phyloP scores from a whole-genome alignment of 2,329 filamentous ascomycete species.

The Talaromyces verruculosus region DNA sequence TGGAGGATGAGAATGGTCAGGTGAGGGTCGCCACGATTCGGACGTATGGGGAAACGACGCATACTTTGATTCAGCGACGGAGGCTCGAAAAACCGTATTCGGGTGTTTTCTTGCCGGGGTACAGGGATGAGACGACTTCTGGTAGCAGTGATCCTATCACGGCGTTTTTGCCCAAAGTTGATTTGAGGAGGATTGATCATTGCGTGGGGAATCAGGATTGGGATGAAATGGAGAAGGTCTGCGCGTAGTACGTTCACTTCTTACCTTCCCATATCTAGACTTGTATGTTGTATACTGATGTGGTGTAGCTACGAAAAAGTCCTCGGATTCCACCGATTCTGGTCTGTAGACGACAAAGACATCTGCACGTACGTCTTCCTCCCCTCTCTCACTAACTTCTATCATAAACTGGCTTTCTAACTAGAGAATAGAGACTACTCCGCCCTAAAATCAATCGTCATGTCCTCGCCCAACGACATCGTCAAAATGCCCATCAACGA shows the following conservation, averaged over 20 bases:
- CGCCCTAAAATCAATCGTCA: conserved; percentile 83
- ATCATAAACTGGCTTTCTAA: neutral
- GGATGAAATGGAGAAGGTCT: conserved; percentile 74
- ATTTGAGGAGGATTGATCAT: conserved; percentile 80
- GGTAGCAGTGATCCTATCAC: conserved; percentile 48
- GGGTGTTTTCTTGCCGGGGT: conserved; percentile 82
- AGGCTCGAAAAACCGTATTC: conserved; percentile 52
- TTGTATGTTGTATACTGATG: conserved; percentile 7
- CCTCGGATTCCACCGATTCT: conserved; percentile 94
- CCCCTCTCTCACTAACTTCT: too few species aligned
- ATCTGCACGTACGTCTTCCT: conserved; percentile 64
- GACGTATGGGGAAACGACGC: conserved; percentile 94
- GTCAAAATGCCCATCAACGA: conserved; percentile 99
- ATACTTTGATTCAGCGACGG: conserved; percentile 77
- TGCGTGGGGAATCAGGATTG: conserved; percentile 97
- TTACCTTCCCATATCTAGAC: neutral
- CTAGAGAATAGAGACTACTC: conserved; percentile 64
- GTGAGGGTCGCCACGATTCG: conserved; percentile 76
- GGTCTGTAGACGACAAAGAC: conserved; percentile 90
- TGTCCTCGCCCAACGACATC: conserved; percentile 77
- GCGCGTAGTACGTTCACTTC: conserved; percentile 52
- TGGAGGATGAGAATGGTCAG: conserved; percentile 61
- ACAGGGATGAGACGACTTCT: conserved; percentile 54
- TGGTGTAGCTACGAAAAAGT: conserved; percentile 72
- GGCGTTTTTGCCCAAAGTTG: conserved; percentile 60